Base-by-base conservation (phyloP, 768 basidiomycete genomes). In the Mrakia blollopis region DNA sequence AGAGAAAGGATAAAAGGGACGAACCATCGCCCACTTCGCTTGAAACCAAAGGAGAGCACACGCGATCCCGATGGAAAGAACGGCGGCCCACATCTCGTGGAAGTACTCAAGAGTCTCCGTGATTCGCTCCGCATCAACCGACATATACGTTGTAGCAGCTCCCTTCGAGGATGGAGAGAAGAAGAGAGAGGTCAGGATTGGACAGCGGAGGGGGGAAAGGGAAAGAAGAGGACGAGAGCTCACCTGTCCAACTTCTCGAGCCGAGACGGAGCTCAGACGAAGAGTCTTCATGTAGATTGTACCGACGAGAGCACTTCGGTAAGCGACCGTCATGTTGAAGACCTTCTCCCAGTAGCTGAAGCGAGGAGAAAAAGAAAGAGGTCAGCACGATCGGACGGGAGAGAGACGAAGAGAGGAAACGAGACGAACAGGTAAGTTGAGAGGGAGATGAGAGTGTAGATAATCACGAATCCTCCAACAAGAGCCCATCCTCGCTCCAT, bases 81-180 rank as follows among this genome's bases (percentile, higher is more conserved):
- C 32, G 23, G 47, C 72, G 28, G 72, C 72, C 72, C 69, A 77
- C 54, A 77, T 54, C 63, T 77, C 76, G 32, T 72, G 57, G 4
- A 72, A 32, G 14, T 62, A n/a, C 35, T 77, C 70, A 9, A 77
- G 25, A 7, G 39, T 60, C 28, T 25, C 25, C 16, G 41, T 25
- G 21, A 77, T 68, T 18, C 68, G 14, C 41, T 77, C 76, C 7
- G 54, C 62, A 39, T 77, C 76, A n/a, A 77, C 76, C 23, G 54
- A 61, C 69, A 77, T 63, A 32, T 71, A 72, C 60, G 76, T 77
- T 2, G 70, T 63, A 39, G 76, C 69, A 16, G 57, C 57, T 57
- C 57, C 57, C 57, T 57, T n/a, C n/a, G 57, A 9, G 3, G 14
- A 57, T 1, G 25, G 10, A 10, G 57, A 28, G 8, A 57, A 57